A percentile compares a stretch with the other conserved stretches of the same genome.
phyloP scores from a whole-genome alignment of 2,329 filamentous ascomycete genomes.

The Drechslerella dactyloides region DNA sequence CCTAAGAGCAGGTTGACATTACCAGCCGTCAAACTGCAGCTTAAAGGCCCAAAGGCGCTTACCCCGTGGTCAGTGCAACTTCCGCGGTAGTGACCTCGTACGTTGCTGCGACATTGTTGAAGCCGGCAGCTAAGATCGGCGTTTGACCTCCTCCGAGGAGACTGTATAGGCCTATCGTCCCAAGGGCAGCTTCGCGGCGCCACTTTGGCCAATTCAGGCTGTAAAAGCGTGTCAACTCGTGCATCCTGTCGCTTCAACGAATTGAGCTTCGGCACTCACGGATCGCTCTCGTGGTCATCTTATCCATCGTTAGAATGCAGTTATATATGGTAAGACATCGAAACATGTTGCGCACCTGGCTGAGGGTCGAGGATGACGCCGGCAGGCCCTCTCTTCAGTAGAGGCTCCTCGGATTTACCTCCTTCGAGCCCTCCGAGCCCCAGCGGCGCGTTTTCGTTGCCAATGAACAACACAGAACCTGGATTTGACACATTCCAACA shows the following conservation, averaged over 20 bases:
- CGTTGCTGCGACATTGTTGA: slow-evolving; percentile 75
- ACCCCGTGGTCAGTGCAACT: slow-evolving; percentile 77
- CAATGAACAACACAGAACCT: slow-evolving; percentile 22
- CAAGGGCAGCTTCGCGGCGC: slow-evolving; percentile 77
- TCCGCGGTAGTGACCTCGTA: slow-evolving; percentile 71
- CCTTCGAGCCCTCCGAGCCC: slow-evolving; percentile 9
- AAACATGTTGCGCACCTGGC: slow-evolving; percentile 60
- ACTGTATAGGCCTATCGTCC: slow-evolving; percentile 88
- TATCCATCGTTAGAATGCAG: not conserved
- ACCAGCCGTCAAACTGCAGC: slow-evolving; percentile 57
- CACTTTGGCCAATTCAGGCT: slow-evolving; percentile 82
- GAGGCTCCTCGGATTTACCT: slow-evolving; percentile 3
- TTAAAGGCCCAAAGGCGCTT: not conserved
- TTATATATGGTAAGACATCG: not conserved
- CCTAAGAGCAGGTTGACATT: slow-evolving; percentile 5
- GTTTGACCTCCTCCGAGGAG: slow-evolving; percentile 94
- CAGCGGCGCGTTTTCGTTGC: slow-evolving; percentile 2
- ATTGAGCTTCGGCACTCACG: slow-evolving; percentile 57
- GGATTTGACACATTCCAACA: not conserved
- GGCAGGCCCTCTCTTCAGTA: slow-evolving; percentile 16
- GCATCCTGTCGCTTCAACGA: not conserved
- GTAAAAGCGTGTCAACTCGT: not conserved
- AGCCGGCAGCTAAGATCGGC: slow-evolving; percentile 79
- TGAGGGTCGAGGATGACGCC: slow-evolving; percentile 82
- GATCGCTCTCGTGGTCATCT: slow-evolving; percentile 87